Base-by-base conservation (phyloP, 1,284 basidiomycete genomes). In the Pseudozyma pruni region DNA sequence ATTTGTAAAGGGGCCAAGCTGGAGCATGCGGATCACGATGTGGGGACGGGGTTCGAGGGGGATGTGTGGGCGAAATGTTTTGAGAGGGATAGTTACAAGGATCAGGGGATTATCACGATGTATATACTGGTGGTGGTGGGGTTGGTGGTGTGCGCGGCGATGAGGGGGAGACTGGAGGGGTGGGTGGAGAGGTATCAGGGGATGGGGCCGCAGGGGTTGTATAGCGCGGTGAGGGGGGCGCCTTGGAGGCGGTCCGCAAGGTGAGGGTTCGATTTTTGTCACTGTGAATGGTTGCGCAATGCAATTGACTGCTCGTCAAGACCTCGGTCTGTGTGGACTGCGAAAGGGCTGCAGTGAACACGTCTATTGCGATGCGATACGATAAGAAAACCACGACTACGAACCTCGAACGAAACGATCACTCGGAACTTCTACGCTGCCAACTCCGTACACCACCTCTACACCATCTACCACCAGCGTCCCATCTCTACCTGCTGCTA, bases 21-120 rank as follows among this genome's bases (percentile, higher is more conserved):
- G 14, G 74, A 68, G 27, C 67, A 77, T 27, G 63, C 72, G 1
- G 78, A 81, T 42, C 69, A 72, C 46, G 81, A 83, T 50, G 78
- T 77, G 20, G 80, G 80, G 0, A 82, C 81, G 1, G 81, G 81
- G 0, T 75, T 73, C 33, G 81, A 83, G 58, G 81, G 81, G 3
- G 78, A 83, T 41, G 80, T 83, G 0, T 81, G 79, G 80, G 79
- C 81, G 3, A 78, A 75, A 43, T 83, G 81, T 32, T 82, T 82
- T 27, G 80, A 79, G 32, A 68, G 78, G 11, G 79, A 81, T 54
- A 73, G 72, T 2, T 60, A 60, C 25, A 81, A 80, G 39, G 81
- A 82, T 56, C 71, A 78, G 47, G 55, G 57, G 17, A 79, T 81
- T 22, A 79, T 82, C 7, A 59, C 72, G 3, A 45, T 80, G 41